Conservation (phyloP, 169 alveolate species). For the Cystoisospora suis region DNA sequence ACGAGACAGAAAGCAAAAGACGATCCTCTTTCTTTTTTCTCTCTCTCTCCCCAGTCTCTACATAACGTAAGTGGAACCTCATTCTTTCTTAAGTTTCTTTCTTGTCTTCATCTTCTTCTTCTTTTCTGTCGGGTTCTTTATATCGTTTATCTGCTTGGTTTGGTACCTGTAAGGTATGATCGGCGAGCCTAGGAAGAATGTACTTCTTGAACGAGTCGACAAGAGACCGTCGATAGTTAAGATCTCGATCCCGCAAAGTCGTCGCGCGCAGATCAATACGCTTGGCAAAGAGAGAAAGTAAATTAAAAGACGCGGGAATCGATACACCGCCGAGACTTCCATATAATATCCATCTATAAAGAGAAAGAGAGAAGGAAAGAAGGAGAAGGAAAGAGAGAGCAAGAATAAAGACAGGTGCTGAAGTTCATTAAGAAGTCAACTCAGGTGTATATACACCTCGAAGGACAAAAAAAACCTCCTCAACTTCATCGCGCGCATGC, state of each 20-base stretch:
- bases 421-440: too few species aligned
- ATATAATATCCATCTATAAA: slow-evolving; percentile 33
- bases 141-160: too few species aligned
- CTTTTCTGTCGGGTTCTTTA: too few species aligned
- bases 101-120: too few species aligned
- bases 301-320: background rate
- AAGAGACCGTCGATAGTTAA: background rate
- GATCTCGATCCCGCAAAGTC: slow-evolving; percentile 7
- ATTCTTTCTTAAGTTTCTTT: too few species aligned
- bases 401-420: background rate
- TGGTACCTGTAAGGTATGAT: background rate
- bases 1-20: too few species aligned
- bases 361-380: background rate
- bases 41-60: too few species aligned
- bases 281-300: background rate
- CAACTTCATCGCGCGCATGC: too few species aligned
- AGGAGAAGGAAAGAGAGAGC: background rate
- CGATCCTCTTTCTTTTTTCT: too few species aligned
- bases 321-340: slow-evolving; percentile 26
- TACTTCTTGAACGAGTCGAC: background rate
- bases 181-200: slow-evolving; percentile 15
- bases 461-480: too few species aligned
- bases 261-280: background rate
- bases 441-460: too few species aligned
- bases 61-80: too few species aligned